phyloP scores from a whole-genome alignment of 2,329 filamentous ascomycete species.

The Pestalotiopsis sp. region DNA sequence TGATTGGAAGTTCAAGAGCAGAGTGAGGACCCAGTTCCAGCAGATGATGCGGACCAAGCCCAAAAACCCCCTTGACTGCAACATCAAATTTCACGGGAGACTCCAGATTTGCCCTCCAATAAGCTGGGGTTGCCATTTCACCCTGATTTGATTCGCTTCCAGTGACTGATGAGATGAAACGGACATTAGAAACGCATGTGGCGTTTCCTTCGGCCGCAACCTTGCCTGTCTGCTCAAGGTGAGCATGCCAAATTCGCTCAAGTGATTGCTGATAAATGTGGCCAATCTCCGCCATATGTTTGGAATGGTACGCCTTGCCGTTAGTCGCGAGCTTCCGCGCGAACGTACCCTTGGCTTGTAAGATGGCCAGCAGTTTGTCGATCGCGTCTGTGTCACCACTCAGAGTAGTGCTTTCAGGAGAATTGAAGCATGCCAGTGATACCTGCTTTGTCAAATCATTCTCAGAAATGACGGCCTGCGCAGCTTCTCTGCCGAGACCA shows the following conservation, averaged over 20 bases:
- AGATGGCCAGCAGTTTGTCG: constrained; percentile 16
- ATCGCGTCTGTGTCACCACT: constrained; percentile 21
- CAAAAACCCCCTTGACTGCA: constrained; percentile 7
- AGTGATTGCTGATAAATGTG: background rate
- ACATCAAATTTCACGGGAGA: constrained; percentile 16
- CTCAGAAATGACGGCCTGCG: background rate
- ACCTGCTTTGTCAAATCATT: too few species aligned
- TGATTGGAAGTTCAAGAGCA: constrained; percentile 14
- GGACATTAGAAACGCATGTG: background rate
- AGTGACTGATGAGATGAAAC: background rate
- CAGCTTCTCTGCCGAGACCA: constrained; percentile 11
- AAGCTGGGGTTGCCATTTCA: background rate
- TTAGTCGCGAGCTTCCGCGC: constrained; percentile 20
- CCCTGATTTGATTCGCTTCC: background rate
- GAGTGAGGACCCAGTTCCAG: constrained; percentile 9
- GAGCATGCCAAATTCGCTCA: background rate
- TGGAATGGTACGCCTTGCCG: constrained; percentile 27
- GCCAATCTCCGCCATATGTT: constrained; percentile 24
- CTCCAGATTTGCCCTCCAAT: constrained; percentile 19
- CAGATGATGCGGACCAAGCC: constrained; percentile 15
- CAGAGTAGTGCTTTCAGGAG: constrained; percentile 26
- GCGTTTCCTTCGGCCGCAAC: background rate
- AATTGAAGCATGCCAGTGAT: constrained; percentile 22
- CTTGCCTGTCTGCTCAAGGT: background rate
- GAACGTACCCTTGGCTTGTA: constrained; percentile 17